Conservation (phyloP, 345 rosid genomes). For the Sisymbrium altissimum region DNA sequence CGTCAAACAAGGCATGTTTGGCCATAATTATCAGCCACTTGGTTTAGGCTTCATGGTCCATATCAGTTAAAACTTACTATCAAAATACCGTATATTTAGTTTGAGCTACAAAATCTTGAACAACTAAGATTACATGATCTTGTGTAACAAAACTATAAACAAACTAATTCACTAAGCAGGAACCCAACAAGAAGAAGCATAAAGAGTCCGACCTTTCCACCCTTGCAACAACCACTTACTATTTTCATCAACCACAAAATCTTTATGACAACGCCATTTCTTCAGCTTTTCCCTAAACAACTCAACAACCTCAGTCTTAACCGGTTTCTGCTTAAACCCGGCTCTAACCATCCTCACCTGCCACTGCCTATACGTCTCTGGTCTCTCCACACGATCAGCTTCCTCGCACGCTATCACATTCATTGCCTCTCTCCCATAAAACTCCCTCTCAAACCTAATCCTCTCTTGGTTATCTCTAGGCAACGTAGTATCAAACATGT, state of each 20-base stretch:
- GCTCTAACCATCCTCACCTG: conserved; percentile 53
- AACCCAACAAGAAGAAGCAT: conserved; percentile 62
- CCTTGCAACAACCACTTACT: conserved; percentile 68
- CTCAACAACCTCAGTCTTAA: conserved; percentile 41
- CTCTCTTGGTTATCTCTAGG: conserved; percentile 48
- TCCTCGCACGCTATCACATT: conserved; percentile 83
- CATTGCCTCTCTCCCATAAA: conserved; percentile 57
- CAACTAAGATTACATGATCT: background rate
- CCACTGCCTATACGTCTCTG: conserved; percentile 82
- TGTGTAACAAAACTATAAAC: background rate
- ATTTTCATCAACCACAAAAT: conserved; percentile 59
- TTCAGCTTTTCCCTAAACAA: conserved; percentile 34
- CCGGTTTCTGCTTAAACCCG: conserved; percentile 53
- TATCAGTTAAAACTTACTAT: too few relatives aligned
- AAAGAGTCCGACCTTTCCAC: conserved; percentile 77
- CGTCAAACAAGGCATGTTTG: too few relatives aligned
- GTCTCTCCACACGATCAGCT: conserved; percentile 62
- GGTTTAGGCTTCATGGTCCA: too few relatives aligned
- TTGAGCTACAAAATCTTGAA: background rate
- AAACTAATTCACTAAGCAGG: conserved; percentile 28
- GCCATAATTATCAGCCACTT: too few relatives aligned
- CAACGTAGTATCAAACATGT: conserved; percentile 53
- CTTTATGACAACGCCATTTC: conserved; percentile 50
- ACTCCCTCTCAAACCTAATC: conserved; percentile 55
- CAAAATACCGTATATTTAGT: too few relatives aligned